Evolutionary conservation across 139 green algal species (phyloP).

Genomic region (Chlamydomonas schloesseri): DNA sequence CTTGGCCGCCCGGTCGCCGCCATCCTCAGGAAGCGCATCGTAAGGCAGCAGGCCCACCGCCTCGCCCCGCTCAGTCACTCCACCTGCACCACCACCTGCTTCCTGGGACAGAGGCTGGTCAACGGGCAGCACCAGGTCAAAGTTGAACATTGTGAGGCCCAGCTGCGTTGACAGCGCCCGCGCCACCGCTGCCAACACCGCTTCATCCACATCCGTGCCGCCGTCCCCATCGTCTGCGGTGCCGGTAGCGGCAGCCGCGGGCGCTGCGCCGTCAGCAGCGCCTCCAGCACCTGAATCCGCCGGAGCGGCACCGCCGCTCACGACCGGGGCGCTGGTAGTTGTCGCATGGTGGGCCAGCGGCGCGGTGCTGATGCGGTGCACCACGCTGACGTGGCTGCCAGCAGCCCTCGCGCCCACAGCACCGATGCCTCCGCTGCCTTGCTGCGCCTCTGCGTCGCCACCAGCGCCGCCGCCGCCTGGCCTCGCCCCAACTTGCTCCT

Average conservation of each 20-base stretch:
- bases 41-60: too few species aligned
- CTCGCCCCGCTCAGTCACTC: not conserved
- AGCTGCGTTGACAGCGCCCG: not conserved
- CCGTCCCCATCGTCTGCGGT: not conserved
- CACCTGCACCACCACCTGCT: not conserved
- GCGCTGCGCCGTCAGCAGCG: too few species aligned
- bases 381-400: too few species aligned
- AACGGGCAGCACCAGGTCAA: slow-evolving; percentile 27
- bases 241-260: not conserved
- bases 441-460: too few species aligned
- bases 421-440: too few species aligned
- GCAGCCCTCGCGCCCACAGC: too few species aligned
- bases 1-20: too few species aligned
- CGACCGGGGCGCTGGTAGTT: too few species aligned
- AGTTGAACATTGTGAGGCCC: slow-evolving; percentile 42
- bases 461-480: too few species aligned
- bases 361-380: not conserved
- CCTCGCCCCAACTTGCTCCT: not conserved
- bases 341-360: not conserved
- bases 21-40: too few species aligned
- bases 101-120: not conserved
- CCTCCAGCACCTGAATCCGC: too few species aligned
- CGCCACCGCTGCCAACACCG: not conserved
- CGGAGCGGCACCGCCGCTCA: too few species aligned
- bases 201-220: not conserved